A percentile compares a stretch with the other conserved stretches of the same genome.
phyloP scores from a whole-genome alignment of 495 filamentous ascomycete species.

The Aspergillus incahuasiensis region DNA sequence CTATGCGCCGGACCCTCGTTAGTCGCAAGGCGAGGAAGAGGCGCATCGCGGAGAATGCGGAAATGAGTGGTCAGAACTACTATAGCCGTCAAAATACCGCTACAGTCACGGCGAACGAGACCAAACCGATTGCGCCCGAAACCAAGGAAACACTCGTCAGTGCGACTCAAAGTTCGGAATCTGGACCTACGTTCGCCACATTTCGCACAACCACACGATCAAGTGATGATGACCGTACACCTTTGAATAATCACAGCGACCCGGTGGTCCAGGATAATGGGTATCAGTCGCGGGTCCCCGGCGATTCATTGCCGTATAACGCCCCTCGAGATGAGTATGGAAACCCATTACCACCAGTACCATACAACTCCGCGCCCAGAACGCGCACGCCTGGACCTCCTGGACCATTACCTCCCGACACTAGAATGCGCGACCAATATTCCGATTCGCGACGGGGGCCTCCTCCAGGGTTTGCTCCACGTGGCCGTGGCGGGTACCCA shows the following conservation, averaged over 20 bases:
- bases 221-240: slow-evolving; percentile 75
- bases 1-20: slow-evolving; percentile 94
- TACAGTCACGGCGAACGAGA: slow-evolving; percentile 33
- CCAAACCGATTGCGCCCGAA: slow-evolving; percentile 39
- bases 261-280: slow-evolving; percentile 20
- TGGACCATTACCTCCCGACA: slow-evolving; percentile 32
- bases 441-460: slow-evolving; percentile 49
- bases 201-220: slow-evolving; percentile 64
- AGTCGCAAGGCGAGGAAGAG: slow-evolving; percentile 86
- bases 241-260: slow-evolving; percentile 60
- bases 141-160: slow-evolving; percentile 50
- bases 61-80: slow-evolving; percentile 92
- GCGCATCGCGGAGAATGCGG: slow-evolving; percentile 85
- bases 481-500: slow-evolving; percentile 49
- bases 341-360: slow-evolving; percentile 50
- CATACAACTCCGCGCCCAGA: slow-evolving; percentile 35
- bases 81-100: slow-evolving; percentile 67
- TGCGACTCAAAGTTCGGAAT: slow-evolving; percentile 48
- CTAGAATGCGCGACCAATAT: slow-evolving; percentile 54
- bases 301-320: slow-evolving; percentile 30
- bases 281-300: slow-evolving; percentile 16
- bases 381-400: slow-evolving; percentile 31
- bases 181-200: slow-evolving; percentile 67
- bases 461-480: slow-evolving; percentile 48
- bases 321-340: slow-evolving; percentile 64